phyloP scores from a whole-genome alignment of 805 yeast genomes.

The Ogataea sp. region DNA sequence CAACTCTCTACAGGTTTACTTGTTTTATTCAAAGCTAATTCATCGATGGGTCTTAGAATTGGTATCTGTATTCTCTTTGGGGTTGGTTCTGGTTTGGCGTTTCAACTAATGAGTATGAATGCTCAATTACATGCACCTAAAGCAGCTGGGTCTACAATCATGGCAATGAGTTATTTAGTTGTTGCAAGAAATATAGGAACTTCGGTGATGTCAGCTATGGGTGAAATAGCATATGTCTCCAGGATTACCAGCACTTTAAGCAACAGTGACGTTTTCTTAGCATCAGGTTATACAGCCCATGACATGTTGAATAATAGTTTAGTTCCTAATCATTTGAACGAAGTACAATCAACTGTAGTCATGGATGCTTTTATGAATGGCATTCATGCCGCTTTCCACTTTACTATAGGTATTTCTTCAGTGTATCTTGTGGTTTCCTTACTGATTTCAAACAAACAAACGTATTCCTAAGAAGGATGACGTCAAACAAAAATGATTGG shows the following conservation, averaged over 20 bases:
- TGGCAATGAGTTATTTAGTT: slow-evolving; percentile 37
- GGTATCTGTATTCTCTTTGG: slow-evolving; percentile 42
- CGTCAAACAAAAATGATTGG: too few relatives aligned
- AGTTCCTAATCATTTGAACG: too few relatives aligned
- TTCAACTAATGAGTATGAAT: slow-evolving; percentile 35
- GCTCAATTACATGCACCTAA: slow-evolving; percentile 45
- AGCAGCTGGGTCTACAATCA: slow-evolving; percentile 38
- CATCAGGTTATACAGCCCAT: background rate
- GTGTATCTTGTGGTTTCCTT: background rate
- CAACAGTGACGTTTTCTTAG: background rate
- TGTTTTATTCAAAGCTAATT: slow-evolving; percentile 29
- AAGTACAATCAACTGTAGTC: background rate
- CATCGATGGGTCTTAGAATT: slow-evolving; percentile 27
- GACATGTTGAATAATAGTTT: background rate
- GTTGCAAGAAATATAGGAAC: slow-evolving; percentile 39
- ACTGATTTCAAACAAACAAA: too few relatives aligned
- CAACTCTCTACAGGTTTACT: slow-evolving; percentile 38
- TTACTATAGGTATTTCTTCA: background rate
- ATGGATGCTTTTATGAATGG: background rate
- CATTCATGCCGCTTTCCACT: background rate
- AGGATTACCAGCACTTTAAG: background rate
- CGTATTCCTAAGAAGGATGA: too few relatives aligned
- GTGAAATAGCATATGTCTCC: slow-evolving; percentile 32
- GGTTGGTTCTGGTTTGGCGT: slow-evolving; percentile 32
- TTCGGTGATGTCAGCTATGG: slow-evolving; percentile 34